Evolutionary conservation across 2,329 filamentous ascomycete genomes (phyloP).

Genomic region (Sarocladium oryzae): DNA sequence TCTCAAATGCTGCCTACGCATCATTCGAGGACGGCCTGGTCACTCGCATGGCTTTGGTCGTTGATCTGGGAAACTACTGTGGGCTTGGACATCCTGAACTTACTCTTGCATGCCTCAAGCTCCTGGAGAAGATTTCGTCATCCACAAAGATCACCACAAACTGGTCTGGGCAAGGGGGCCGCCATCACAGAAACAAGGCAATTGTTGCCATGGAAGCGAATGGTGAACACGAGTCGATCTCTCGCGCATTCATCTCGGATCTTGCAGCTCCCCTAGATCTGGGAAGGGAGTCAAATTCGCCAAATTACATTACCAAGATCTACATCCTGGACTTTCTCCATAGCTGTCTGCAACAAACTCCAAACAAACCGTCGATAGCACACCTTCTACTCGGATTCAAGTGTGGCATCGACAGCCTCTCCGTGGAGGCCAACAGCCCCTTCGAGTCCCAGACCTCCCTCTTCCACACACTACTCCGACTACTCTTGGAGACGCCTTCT

Average conservation of each 20-base stretch:
- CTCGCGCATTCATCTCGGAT: constrained; percentile 63
- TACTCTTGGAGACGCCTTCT: constrained; percentile 65
- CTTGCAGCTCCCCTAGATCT: constrained; percentile 65
- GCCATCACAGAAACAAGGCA: constrained; percentile 70
- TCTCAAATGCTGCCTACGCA: constrained; percentile 65
- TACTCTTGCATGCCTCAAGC: constrained; percentile 70
- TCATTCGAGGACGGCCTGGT: constrained; percentile 90
- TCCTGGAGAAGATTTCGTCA: constrained; percentile 80
- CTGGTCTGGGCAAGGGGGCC: constrained; percentile 54
- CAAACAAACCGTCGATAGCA: constrained; percentile 76
- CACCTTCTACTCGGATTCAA: constrained; percentile 86
- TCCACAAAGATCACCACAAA: constrained; percentile 74
- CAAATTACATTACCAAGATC: constrained; percentile 74
- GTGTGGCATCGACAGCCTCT: constrained; percentile 65
- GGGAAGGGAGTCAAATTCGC: constrained; percentile 61
- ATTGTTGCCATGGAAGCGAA: constrained; percentile 83
- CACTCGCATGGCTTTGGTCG: constrained; percentile 70
- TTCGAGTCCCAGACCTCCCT: constrained; percentile 70
- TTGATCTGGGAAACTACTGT: constrained; percentile 80
- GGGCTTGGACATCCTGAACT: constrained; percentile 76
- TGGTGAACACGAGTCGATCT: constrained; percentile 73
- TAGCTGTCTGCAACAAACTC: constrained; percentile 67
- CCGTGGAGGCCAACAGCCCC: constrained; percentile 59
- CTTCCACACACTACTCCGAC: constrained; percentile 72
- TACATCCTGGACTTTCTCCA: constrained; percentile 82